Evolutionary conservation across 2,329 filamentous ascomycete genomes (phyloP).

Genomic region (Daldinia sp.): DNA sequence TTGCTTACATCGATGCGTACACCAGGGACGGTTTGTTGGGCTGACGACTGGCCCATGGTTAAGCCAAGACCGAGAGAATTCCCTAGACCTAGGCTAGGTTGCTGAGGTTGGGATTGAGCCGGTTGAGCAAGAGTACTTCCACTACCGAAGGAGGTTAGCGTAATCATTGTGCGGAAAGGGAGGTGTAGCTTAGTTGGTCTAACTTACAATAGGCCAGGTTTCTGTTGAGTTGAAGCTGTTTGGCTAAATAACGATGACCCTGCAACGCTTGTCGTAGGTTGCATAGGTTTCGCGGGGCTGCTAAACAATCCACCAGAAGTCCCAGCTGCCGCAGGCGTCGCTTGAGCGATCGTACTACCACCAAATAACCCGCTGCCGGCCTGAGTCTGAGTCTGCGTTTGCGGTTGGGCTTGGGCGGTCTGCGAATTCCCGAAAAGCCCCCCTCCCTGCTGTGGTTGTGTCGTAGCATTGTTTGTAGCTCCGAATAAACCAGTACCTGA

Average conservation of each 20-base stretch:
- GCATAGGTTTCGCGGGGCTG: slow-evolving; percentile 26
- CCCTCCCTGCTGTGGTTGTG: slow-evolving; percentile 34
- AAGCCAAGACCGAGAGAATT: slow-evolving; percentile 46
- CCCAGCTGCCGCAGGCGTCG: slow-evolving; percentile 24
- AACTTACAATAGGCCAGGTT: slow-evolving; percentile 47
- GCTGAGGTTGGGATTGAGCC: slow-evolving; percentile 38
- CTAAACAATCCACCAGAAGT: slow-evolving; percentile 35
- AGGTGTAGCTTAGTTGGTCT: neutral
- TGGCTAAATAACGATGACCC: slow-evolving; percentile 35
- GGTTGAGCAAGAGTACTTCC: slow-evolving; percentile 34
- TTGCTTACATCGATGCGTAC: slow-evolving; percentile 82
- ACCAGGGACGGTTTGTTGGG: slow-evolving; percentile 69
- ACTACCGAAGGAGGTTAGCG: slow-evolving; percentile 25
- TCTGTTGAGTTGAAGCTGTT: slow-evolving; percentile 39
- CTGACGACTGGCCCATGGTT: slow-evolving; percentile 59
- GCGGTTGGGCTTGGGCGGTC: slow-evolving; percentile 34
- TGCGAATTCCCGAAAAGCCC: slow-evolving; percentile 39
- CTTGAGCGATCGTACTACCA: slow-evolving; percentile 30
- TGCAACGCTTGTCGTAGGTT: slow-evolving; percentile 29
- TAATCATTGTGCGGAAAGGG: neutral
- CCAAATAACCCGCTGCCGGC: slow-evolving; percentile 41
- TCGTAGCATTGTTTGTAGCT: slow-evolving; percentile 30
- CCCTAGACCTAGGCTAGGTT: slow-evolving; percentile 38
- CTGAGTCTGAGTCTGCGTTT: slow-evolving; percentile 29
- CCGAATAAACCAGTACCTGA: slow-evolving; percentile 36